Conservation (phyloP, 1,284 basidiomycete species). For the Volvariella surrecta region DNA sequence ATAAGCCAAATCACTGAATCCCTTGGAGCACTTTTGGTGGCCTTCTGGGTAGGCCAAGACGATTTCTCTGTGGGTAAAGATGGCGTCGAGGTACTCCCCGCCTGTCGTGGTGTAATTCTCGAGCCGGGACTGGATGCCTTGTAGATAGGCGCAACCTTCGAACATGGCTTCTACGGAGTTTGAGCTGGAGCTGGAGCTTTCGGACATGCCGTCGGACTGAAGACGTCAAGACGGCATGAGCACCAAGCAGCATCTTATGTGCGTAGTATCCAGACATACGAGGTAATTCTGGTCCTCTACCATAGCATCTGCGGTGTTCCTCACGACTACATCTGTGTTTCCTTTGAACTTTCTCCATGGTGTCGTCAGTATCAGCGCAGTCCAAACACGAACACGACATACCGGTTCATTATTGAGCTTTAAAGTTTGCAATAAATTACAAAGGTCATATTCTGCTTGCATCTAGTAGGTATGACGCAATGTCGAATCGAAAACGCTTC, state of each 20-base stretch:
- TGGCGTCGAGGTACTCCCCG: constrained; percentile 65
- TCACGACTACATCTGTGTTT: constrained; percentile 9
- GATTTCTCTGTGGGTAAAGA: constrained; percentile 67
- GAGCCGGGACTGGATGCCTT: constrained; percentile 45
- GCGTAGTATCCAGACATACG: constrained; percentile 17
- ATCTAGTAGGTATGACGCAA: too few relatives aligned
- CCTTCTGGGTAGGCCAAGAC: constrained; percentile 48
- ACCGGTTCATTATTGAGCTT: constrained; percentile 29
- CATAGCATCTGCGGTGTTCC: constrained; percentile 18
- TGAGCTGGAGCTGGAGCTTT: constrained; percentile 33
- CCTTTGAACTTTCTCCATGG: constrained; percentile 31
- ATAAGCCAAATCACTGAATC: constrained; percentile 53
- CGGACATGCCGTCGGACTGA: constrained; percentile 35
- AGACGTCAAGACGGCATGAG: not conserved
- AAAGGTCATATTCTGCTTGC: constrained; percentile 34
- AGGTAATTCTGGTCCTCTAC: constrained; percentile 31
- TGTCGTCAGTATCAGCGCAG: constrained; percentile 10
- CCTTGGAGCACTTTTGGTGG: constrained; percentile 52
- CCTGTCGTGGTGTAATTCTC: constrained; percentile 47
- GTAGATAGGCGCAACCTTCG: constrained; percentile 54
- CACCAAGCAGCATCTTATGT: not conserved
- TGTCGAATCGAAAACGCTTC: too few relatives aligned
- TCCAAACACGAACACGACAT: constrained; percentile 10
- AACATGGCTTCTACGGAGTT: constrained; percentile 26
- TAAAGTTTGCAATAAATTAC: constrained; percentile 39